These are phyloP conservation scores for Cicer bijugum DNA, from an alignment of 306 rosid species.

Conservation along the genomic window DNA sequence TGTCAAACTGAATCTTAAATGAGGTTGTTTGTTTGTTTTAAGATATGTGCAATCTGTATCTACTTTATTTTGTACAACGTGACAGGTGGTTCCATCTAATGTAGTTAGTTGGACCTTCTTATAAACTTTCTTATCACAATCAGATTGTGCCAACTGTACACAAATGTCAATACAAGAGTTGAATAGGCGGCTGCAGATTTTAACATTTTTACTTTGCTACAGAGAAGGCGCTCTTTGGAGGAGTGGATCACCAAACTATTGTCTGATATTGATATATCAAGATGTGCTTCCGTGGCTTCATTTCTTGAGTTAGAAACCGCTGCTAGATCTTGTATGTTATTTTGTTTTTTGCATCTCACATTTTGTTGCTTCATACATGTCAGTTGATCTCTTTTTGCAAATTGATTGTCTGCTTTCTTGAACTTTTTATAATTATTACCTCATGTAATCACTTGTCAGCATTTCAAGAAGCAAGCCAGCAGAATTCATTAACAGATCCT, in stretches of 20 bases:
- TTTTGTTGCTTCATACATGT: constrained; percentile 37
- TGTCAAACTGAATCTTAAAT: constrained; percentile 37
- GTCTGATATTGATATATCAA: constrained; percentile 88
- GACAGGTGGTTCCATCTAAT: constrained; percentile 24
- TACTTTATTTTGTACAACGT: constrained; percentile 15
- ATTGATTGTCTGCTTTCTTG: constrained; percentile 42
- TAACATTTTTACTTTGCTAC: constrained; percentile 57
- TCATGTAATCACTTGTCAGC: constrained; percentile 62
- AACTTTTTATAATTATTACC: constrained; percentile 44
- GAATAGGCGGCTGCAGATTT: constrained; percentile 28
- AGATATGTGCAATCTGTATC: constrained; percentile 22
- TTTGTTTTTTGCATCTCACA: constrained; percentile 48
- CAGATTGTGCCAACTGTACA: constrained; percentile 28
- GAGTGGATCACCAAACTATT: constrained; percentile 89
- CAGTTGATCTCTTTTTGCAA: constrained; percentile 40
- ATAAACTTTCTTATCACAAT: constrained; percentile 2
- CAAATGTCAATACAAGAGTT: constrained; percentile 34
- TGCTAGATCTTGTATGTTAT: constrained; percentile 91
- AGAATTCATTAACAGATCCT: constrained; percentile 60
- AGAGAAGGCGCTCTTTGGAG: constrained; percentile 98
- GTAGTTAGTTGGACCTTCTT: background rate
- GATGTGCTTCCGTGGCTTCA: constrained; percentile 91
- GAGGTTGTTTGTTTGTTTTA: constrained; percentile 30
- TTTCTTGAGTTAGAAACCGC: constrained; percentile 97
- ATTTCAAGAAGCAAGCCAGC: constrained; percentile 77